These are phyloP conservation scores for Cercophora samala DNA, from an alignment of 495 filamentous ascomycete genomes.

Conservation along the genomic window DNA sequence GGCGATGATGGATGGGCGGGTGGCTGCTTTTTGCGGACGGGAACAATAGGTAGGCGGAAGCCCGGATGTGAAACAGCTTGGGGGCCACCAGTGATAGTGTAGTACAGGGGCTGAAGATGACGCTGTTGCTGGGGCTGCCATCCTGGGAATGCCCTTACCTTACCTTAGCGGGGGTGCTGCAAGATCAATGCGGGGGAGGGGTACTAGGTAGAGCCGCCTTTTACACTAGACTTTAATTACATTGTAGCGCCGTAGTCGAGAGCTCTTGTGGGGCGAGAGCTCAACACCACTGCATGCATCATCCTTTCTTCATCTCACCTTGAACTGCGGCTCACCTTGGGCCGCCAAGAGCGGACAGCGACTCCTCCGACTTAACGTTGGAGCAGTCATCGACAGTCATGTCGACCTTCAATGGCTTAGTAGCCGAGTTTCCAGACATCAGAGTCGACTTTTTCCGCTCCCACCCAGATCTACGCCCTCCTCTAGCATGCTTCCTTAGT, in stretches of 20 bases:
- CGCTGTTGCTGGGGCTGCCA: background rate
- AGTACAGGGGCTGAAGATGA: background rate
- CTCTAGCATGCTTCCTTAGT: constrained; percentile 84
- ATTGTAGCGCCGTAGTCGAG: too few relatives aligned
- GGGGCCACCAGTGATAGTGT: background rate
- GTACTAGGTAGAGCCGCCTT: background rate
- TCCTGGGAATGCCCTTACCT: background rate
- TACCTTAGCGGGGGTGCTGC: background rate
- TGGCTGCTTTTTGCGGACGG: background rate
- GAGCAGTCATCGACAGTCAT: constrained; percentile 20
- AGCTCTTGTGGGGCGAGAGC: background rate
- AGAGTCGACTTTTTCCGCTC: constrained; percentile 82
- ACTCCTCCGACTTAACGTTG: too few relatives aligned
- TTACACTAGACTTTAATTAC: too few relatives aligned
- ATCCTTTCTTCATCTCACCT: background rate
- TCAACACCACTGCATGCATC: background rate
- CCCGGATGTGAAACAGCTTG: background rate
- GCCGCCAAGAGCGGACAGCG: too few relatives aligned
- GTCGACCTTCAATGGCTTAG: constrained; percentile 40
- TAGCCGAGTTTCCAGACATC: constrained; percentile 66
- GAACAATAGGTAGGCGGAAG: too few relatives aligned
- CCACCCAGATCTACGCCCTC: constrained; percentile 51
- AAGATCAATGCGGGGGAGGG: background rate
- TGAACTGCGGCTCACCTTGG: background rate
- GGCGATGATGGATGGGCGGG: background rate